Evolutionary conservation across 352 stramenopile genomes (phyloP), one percentile per base, ranked within the genome.

Genomic region (Detonula confervacea): DNA sequence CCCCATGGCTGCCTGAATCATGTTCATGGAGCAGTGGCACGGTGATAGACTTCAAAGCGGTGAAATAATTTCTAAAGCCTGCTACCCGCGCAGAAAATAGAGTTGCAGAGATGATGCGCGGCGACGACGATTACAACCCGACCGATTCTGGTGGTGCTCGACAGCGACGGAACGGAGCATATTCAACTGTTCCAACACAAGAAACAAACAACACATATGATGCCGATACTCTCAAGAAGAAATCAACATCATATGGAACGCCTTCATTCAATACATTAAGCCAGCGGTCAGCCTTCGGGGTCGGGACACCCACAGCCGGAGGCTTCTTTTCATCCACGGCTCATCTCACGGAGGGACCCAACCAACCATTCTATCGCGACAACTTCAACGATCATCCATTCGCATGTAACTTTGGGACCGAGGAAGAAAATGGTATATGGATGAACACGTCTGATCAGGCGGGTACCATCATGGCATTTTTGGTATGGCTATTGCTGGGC

Each of bases 301-400:
- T 9, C 11, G 55, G 55, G 20, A 24, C 49, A 57, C 25, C 49
- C 20, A 9, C 2, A 22, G 24, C 22, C 18, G 37, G 44, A 35
- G 22, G 44, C 6, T 61, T 72, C 35, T 83, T 72, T 61, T 68
- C 20, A 51, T 84, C 76, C 24, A 84, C 70, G 2, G 65, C 75
- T 37, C 65, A 85, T 63, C 39, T 78, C 8, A 77, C 65, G n/a
- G 78, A 86, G 52, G 78, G 73, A n/a, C 75, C 75, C 25, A 75
- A 83, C 62, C 67, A 78, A 61, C 75, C 67, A 30, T 89, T 85
- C 69, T 93, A 93, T 77, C 70, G 77, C 22, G 88, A 93, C 46
- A 67, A 87, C 60, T 93, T 93, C 71, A 93, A 93, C 77, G 88
- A 92, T 81, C 73, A 85, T 66, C 65, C 81, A 14, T 84, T 83